Evolutionary conservation across 495 filamentous ascomycete genomes (phyloP), one percentile per base, ranked within the genome.

Genomic region (Aspergillus homomorphus): DNA sequence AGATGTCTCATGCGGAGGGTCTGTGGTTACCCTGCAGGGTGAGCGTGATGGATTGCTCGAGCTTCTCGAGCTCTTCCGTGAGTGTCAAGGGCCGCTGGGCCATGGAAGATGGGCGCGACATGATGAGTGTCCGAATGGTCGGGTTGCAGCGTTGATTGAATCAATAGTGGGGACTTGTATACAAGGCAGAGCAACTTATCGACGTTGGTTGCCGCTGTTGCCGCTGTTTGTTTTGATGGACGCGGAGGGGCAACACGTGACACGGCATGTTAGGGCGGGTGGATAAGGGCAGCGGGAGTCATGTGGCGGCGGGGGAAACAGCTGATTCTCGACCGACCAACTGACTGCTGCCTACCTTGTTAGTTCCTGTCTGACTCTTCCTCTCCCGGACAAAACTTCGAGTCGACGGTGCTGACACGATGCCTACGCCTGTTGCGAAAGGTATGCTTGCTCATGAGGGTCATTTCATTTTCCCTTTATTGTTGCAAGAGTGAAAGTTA

Each of bases 41-140:
- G 42, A 98, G 81, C 15, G 94, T 98, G 66, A 98, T 98, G 38
- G 89, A 92, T 69, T 98, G 95, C 68, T 98, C 94, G 15, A 98
- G 75, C 69, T 90, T 96, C 78, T 98, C 94, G 20, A 98, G 80
- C 77, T 98, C 94, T 66, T 98, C 94, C 0, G 93, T 94, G 57
- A 97, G 80, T 5, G 89, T 88, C 53, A 96, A 77, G 21, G 83
- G 87, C 45, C 91, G 81, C 53, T 82, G 76, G 8, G 83, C 71
- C 1, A 83, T 77, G 4, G 77, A 70, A 16, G 77, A 75, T 54
- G 71, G 77, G 38, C 79, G 80, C 49, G 81, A 80, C 82, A 84
- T 84, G 6, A 30, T 65, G 45, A 24, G 30, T 43, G 24, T 42
- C 12, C 23, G 24, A 46, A 24, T 10, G 22, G 18, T 30, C 0